Evolutionary conservation across 2,329 filamentous ascomycete species (phyloP), one percentile per base, ranked within the genome.

Genomic region (Trichoderma sp.): DNA sequence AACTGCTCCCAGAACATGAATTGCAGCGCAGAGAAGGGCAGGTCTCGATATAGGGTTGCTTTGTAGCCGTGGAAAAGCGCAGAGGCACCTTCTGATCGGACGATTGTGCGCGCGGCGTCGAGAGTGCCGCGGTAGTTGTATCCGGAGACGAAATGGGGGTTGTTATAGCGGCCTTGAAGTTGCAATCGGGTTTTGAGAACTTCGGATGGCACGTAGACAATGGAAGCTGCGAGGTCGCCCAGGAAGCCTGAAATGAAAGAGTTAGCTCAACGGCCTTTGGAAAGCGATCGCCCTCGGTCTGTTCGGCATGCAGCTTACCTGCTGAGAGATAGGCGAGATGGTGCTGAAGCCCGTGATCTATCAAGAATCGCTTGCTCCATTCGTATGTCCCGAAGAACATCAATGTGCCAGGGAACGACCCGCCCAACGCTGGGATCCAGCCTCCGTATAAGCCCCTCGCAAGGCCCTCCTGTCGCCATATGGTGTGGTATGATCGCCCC

Each of bases 1-100:
- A 94, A 94, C 79, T 98, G 93, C 80, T 99, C 96, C 83, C 97
- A 99, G 78, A 99, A 97, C 76, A 96, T 95, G 80, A 99, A 98
- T 77, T 99, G 96, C 13, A 99, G 83, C 0, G 96, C 96, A 0
- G 95, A 98, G 78, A 97, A 99, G 1, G 96, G 96, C 27, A 99
- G 86, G 76, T 99, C 96, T 70, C 96, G 91, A 81, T 92, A 96
- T 3, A 99, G 88, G 0, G 96, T 99, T 13, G 96, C 96, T 79
- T 96, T 96, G 83, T 96, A 99, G n/a, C 96, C 96, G 75, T 97
- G 91, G 79, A 97, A 99, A 29, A 99, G 86, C 21, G 96, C 96
- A 0, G 88, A 85, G 66, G 93, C 85, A 0, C 96, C 96, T 82
- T 99, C 96, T 53, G 87, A 86, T 49, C 89, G 89, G 19, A 94